Percentiles rank a stretch among this genome's conserved stretches.
These are phyloP conservation scores for Cichorium intybus DNA, from an alignment of 140 eudicot species.

Conservation along the genomic window DNA sequence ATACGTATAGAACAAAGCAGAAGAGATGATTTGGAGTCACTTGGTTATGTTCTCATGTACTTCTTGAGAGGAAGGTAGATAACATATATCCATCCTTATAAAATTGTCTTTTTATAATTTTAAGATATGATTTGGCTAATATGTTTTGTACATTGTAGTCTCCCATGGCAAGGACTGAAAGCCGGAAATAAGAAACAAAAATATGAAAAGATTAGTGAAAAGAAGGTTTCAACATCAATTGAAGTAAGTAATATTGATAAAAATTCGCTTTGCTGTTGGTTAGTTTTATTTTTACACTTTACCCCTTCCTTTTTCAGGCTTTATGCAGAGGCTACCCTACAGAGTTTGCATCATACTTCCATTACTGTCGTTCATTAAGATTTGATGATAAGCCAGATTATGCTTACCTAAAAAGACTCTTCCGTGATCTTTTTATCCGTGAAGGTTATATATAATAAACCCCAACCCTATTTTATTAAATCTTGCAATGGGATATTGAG, in stretches of 20 bases:
- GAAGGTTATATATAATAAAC: conserved; percentile 44
- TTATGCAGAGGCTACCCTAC: conserved; percentile 78
- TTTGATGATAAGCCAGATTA: conserved; percentile 86
- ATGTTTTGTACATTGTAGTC: conserved; percentile 37
- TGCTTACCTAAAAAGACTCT: conserved; percentile 75
- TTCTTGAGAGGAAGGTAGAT: conserved; percentile 74
- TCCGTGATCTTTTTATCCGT: conserved; percentile 85
- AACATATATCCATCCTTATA: too few species aligned
- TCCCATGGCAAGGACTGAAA: conserved; percentile 94
- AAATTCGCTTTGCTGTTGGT: background rate
- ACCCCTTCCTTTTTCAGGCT: conserved; percentile 33
- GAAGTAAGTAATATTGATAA: conserved; percentile 48
- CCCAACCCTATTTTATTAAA: background rate
- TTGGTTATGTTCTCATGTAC: conserved; percentile 84
- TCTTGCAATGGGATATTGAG: background rate
- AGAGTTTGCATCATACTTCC: conserved; percentile 86
- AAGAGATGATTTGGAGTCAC: conserved; percentile 85
- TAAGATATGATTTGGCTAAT: background rate
- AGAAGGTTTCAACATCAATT: conserved; percentile 74
- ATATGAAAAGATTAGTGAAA: conserved; percentile 81
- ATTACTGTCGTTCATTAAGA: conserved; percentile 77
- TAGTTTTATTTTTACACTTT: background rate
- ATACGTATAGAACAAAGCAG: conserved; percentile 66
- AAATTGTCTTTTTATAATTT: background rate
- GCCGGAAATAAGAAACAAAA: conserved; percentile 88